Conservation (phyloP, 208 protist species). For the Angomonas desouzai region DNA sequence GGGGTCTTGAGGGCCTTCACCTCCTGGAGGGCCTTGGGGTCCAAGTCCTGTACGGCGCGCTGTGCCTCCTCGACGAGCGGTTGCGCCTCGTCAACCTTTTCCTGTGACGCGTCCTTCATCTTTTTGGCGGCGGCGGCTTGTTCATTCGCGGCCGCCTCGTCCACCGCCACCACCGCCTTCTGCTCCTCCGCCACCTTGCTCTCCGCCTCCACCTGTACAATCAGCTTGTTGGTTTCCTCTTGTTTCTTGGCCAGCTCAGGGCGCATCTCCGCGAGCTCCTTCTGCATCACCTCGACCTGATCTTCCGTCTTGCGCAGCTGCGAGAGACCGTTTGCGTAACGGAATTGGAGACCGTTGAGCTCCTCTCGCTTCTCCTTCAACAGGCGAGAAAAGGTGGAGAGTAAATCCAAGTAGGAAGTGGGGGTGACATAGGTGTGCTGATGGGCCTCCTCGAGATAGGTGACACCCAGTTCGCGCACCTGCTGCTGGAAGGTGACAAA, state of each 20-base stretch:
- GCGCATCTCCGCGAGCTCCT: constrained; percentile 87
- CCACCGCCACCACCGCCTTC: constrained; percentile 82
- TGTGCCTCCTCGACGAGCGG: constrained; percentile 94
- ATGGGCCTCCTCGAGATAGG: constrained; percentile 86
- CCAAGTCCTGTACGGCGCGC: constrained; percentile 89
- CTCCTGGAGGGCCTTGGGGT: constrained; percentile 93
- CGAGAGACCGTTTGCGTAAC: constrained; percentile 85
- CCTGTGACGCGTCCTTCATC: constrained; percentile 95
- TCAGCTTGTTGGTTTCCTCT: constrained; percentile 84
- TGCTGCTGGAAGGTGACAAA: constrained; percentile 92
- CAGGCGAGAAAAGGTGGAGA: constrained; percentile 89
- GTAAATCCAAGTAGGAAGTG: constrained; percentile 94
- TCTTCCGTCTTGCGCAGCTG: constrained; percentile 91
- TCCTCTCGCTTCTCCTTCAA: constrained; percentile 81
- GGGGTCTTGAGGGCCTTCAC: constrained; percentile 95
- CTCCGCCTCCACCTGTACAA: constrained; percentile 82
- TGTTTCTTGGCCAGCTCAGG: constrained; percentile 91
- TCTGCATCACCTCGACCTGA: constrained; percentile 95
- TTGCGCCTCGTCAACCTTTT: constrained; percentile 93
- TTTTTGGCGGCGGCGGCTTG: constrained; percentile 87
- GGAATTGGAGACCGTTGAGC: constrained; percentile 81
- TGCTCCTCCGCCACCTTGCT: constrained; percentile 84
- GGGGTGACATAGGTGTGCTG: constrained; percentile 95
- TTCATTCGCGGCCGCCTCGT: constrained; percentile 88
- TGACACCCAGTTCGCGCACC: constrained; percentile 69